These are phyloP conservation scores for Pleurotus tuber-regium DNA, from an alignment of 768 basidiomycete species.

Conservation along the genomic window DNA sequence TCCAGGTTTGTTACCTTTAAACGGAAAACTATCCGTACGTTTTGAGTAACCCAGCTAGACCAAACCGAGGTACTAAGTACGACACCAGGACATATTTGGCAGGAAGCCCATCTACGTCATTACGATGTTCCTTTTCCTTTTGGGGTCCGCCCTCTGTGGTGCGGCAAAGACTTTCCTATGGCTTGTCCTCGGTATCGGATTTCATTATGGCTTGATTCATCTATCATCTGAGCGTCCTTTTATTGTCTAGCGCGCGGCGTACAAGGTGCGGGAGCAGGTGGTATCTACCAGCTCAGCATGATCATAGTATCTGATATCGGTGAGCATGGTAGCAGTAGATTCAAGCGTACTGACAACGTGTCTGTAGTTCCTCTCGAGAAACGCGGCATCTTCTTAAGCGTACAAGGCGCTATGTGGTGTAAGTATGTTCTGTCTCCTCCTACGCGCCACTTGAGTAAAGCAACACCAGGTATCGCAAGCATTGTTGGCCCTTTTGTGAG, in stretches of 20 bases:
- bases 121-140: conserved; percentile 66
- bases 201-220: not conserved
- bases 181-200: not conserved
- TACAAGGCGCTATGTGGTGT: conserved; percentile 78
- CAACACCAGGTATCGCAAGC: not conserved
- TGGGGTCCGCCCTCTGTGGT: conserved; percentile 22
- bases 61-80: not conserved
- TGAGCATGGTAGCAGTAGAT: too few relatives aligned
- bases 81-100: conserved; percentile 24
- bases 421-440: conserved; percentile 15
- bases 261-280: conserved; percentile 83
- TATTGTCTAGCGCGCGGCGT: conserved; percentile 47
- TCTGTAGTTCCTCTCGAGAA: conserved; percentile 26
- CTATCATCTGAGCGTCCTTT: not conserved
- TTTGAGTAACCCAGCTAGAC: conserved; percentile 25
- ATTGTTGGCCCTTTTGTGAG: not conserved
- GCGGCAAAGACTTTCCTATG: not conserved
- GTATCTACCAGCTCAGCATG: conserved; percentile 69
- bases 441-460: conserved; percentile 26
- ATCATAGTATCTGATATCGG: conserved; percentile 84
- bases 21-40: conserved; percentile 71
- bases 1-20: conserved; percentile 52
- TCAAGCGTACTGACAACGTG: too few relatives aligned
- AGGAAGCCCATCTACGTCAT: conserved; percentile 71
- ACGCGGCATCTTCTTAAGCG: conserved; percentile 75